Conservation (phyloP, 164 flowering plant genomes). For the Nymphaea thermarum region DNA sequence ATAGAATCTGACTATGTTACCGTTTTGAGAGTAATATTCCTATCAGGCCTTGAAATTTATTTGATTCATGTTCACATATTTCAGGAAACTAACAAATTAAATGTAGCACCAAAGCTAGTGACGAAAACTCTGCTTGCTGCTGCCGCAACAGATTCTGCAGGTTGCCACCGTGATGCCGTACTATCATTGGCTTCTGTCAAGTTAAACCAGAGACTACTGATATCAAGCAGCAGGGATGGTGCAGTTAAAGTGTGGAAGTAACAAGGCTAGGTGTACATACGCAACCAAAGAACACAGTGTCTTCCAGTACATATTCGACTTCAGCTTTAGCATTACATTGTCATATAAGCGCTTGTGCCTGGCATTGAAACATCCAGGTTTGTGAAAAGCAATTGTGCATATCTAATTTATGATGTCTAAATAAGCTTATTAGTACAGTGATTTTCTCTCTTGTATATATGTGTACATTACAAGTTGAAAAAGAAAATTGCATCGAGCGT, state of each 20-base stretch:
- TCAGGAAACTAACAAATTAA: constrained; percentile 69
- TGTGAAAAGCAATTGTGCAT: not conserved
- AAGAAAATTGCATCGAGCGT: too few relatives aligned
- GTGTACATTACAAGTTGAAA: not conserved
- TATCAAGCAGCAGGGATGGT: constrained; percentile 95
- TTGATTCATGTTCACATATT: constrained; percentile 3
- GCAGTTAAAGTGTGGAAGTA: constrained; percentile 98
- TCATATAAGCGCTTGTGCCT: not conserved
- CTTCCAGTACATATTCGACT: not conserved
- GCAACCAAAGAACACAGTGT: not conserved
- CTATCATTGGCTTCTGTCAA: constrained; percentile 79
- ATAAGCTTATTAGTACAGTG: not conserved
- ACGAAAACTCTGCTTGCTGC: constrained; percentile 66
- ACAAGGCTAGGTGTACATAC: constrained; percentile 13
- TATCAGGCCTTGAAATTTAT: not conserved
- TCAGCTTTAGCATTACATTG: not conserved
- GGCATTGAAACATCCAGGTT: not conserved
- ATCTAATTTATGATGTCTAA: not conserved
- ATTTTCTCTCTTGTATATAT: not conserved
- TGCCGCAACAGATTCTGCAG: constrained; percentile 84
- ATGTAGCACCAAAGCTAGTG: constrained; percentile 44
- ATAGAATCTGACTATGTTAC: not conserved
- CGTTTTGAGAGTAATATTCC: not conserved
- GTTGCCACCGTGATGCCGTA: constrained; percentile 85
- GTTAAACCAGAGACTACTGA: constrained; percentile 77